Evolutionary conservation across 768 basidiomycete species (phyloP), one percentile per base, ranked within the genome.

Genomic region (Lentinula guzmanii): DNA sequence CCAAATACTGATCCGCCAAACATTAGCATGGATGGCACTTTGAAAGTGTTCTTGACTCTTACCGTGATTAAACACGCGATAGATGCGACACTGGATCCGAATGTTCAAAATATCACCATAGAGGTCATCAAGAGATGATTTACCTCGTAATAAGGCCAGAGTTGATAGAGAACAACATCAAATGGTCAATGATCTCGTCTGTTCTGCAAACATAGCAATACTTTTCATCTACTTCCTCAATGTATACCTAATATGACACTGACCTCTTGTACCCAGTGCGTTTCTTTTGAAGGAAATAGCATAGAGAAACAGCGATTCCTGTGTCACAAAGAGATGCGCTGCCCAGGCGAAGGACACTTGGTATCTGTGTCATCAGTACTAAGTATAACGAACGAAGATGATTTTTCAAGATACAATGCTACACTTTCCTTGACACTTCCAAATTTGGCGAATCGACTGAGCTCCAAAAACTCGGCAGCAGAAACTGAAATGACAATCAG

Each of bases 261-360:
- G 61, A 73, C 73, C 65, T 65, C 63, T 70, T 72, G 62, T 70
- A 73, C 1, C 73, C 73, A 10, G 72, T 73, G 16, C 73, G 70
- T 62, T 72, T 73, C 66, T 67, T 65, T 45, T 71, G 69, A 37
- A 74, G 65, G 52, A 70, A 73, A 50, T 71, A 71, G 18, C 69
- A 71, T 24, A 71, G 63, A 1, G 73, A 68, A 11, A 69, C 46
- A 13, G 73, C 71, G 28, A 74, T 71, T 15, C 67, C 64, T 5
- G 73, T 74, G 53, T 74, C 73, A 62, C 72, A 73, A 6, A 74
- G 50, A 31, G 72, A 72, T 31, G 71, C 73, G 57, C 71, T 72
- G 21, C 64, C 60, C 2, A 74, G 63, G 10, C 73, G 70, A 16
- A 74, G 62, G 35, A 71, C 69, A 41, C 70, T 73, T 15, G 72